phyloP scores from a whole-genome alignment of 768 basidiomycete species.

The Cystoderma amianthinum region DNA sequence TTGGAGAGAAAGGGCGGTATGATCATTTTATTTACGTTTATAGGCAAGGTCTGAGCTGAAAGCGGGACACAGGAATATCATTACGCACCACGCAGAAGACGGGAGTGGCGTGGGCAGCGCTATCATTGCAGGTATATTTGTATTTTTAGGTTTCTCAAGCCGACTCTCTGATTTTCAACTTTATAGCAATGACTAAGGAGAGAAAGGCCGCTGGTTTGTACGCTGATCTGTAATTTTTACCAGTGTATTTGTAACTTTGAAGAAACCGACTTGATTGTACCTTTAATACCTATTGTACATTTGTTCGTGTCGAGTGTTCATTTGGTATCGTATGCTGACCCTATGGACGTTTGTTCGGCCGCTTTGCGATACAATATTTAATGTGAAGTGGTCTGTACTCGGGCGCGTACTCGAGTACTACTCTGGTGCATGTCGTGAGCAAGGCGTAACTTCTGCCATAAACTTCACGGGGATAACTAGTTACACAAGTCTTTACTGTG shows the following conservation, averaged over 20 bases:
- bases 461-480: too few species aligned
- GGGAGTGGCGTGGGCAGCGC: conserved; percentile 94
- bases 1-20: conserved; percentile 91
- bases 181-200: conserved; percentile 81
- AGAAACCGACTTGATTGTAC: neutral
- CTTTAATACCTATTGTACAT: neutral
- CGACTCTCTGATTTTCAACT: neutral
- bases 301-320: neutral
- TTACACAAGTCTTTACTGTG: too few species aligned
- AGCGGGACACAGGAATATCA: conserved; percentile 43
- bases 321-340: too few species aligned
- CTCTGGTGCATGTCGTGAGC: too few species aligned
- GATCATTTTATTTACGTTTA: conserved; percentile 19
- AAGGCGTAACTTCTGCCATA: too few species aligned
- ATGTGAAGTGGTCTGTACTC: too few species aligned
- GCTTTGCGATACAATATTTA: too few species aligned
- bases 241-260: neutral
- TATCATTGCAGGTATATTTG: conserved; percentile 68
- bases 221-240: conserved; percentile 31
- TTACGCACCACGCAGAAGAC: conserved; percentile 83
- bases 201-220: conserved; percentile 65
- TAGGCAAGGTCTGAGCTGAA: conserved; percentile 1
- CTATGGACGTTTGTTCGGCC: too few species aligned
- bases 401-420: too few species aligned
- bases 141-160: neutral